phyloP scores from a whole-genome alignment of 2,329 filamentous ascomycete genomes.

The Colletotrichum trifolii region DNA sequence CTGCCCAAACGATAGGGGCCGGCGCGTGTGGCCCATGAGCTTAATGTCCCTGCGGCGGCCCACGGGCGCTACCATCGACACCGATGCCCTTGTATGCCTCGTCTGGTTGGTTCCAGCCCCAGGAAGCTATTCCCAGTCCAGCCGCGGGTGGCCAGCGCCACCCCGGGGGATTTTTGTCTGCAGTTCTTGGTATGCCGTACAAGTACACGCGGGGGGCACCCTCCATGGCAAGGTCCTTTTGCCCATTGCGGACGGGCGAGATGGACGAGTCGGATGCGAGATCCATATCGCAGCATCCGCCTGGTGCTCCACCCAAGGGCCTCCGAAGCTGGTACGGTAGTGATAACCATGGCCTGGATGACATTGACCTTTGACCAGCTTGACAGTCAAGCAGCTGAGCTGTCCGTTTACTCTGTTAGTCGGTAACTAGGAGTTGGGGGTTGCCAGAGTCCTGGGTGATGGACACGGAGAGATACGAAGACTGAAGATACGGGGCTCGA shows the following conservation, averaged over 20 bases:
- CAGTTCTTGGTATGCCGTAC: slow-evolving; percentile 31
- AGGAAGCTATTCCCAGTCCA: slow-evolving; percentile 24
- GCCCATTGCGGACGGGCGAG: slow-evolving; percentile 1
- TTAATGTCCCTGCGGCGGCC: slow-evolving; percentile 28
- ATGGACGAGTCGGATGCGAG: slow-evolving; percentile 26
- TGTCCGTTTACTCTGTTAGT: too few relatives aligned
- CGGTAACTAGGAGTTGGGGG: not conserved
- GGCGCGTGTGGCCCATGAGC: slow-evolving; percentile 29
- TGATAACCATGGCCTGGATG: not conserved
- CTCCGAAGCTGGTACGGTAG: slow-evolving; percentile 30
- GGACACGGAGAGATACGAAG: not conserved
- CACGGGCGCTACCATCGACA: not conserved
- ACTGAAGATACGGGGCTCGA: slow-evolving; percentile 17
- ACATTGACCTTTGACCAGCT: not conserved
- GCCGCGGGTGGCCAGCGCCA: slow-evolving; percentile 7
- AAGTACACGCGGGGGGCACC: too few relatives aligned
- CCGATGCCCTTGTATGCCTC: not conserved
- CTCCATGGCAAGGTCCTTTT: slow-evolving; percentile 22
- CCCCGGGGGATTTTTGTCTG: slow-evolving; percentile 37
- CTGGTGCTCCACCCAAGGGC: slow-evolving; percentile 23
- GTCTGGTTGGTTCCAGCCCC: slow-evolving; percentile 24
- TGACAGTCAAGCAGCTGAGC: slow-evolving; percentile 7
- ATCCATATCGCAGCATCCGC: slow-evolving; percentile 11
- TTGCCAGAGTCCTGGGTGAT: slow-evolving; percentile 10
- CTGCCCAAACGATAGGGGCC: slow-evolving; percentile 35